These are phyloP conservation scores for Glomus cerebriforme DNA, from an alignment of 192 early-diverging fungal species.

Conservation along the genomic window DNA sequence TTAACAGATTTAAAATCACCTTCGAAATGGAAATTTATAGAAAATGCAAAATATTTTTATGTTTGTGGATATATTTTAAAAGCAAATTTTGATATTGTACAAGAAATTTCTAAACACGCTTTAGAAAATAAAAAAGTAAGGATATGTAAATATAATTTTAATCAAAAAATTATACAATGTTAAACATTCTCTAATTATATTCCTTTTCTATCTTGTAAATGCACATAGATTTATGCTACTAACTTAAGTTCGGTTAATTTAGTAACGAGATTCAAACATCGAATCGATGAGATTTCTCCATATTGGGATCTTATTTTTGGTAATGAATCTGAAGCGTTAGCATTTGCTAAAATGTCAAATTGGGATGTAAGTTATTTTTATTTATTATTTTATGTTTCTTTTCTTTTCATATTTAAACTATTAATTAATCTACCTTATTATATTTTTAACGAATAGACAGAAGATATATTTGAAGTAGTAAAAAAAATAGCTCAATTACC, in stretches of 20 bases:
- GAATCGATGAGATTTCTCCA: slow-evolving; percentile 73
- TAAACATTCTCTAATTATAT: background rate
- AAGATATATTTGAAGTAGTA: slow-evolving; percentile 82
- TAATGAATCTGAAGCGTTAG: slow-evolving; percentile 92
- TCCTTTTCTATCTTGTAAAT: too few species aligned
- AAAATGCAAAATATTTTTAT: slow-evolving; percentile 90
- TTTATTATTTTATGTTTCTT: background rate
- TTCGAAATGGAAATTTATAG: slow-evolving; percentile 85
- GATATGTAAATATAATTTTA: background rate
- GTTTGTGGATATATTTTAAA: slow-evolving; percentile 94
- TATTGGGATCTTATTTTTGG: slow-evolving; percentile 95
- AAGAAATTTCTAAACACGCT: slow-evolving; percentile 87
- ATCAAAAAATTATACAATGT: too few species aligned
- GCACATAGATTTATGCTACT: slow-evolving; percentile 67
- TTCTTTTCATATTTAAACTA: too few species aligned
- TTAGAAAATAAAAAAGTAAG: slow-evolving; percentile 72
- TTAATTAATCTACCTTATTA: background rate
- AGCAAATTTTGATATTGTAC: slow-evolving; percentile 80
- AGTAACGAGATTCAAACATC: slow-evolving; percentile 80
- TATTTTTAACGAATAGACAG: background rate
- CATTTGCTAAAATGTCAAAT: slow-evolving; percentile 75
- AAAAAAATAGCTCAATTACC: slow-evolving; percentile 79
- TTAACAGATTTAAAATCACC: slow-evolving; percentile 58
- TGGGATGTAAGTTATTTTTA: slow-evolving; percentile 41
- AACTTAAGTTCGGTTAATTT: slow-evolving; percentile 97